Conservation (phyloP, 306 rosid genomes). For the Biancaea sappan region DNA sequence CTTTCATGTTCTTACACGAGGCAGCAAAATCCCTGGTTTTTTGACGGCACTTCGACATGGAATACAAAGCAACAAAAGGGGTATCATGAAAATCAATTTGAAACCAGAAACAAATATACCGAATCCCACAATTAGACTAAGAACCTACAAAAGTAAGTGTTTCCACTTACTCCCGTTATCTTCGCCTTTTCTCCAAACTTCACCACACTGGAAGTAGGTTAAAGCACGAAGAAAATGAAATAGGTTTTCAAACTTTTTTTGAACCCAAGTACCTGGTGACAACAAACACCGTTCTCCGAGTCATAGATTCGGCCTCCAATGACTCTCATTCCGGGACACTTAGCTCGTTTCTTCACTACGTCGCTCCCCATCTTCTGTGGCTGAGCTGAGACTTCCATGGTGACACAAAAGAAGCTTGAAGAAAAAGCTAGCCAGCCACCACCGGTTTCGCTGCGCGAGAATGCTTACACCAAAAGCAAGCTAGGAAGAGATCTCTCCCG, state of each 20-base stretch:
- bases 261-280: conserved; percentile 61
- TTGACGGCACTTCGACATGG: conserved; percentile 25
- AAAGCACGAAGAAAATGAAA: neutral
- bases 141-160: no score
- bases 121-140: neutral
- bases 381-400: conserved; percentile 13
- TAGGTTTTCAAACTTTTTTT: neutral
- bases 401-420: neutral
- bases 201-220: neutral
- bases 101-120: neutral
- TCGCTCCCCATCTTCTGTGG: neutral
- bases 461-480: neutral
- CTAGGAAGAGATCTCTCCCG: neutral
- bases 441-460: no score
- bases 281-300: conserved; percentile 22
- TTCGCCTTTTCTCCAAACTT: neutral
- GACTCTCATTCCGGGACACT: neutral
- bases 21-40: conserved; percentile 65
- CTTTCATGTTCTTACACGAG: conserved; percentile 49
- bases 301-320: conserved; percentile 6
- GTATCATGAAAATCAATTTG: neutral
- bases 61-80: neutral
- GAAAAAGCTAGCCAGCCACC: neutral
- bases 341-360: neutral
- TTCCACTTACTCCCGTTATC: neutral